Conservation (phyloP, 2,329 filamentous ascomycete species). For the Colletotrichum horii region DNA sequence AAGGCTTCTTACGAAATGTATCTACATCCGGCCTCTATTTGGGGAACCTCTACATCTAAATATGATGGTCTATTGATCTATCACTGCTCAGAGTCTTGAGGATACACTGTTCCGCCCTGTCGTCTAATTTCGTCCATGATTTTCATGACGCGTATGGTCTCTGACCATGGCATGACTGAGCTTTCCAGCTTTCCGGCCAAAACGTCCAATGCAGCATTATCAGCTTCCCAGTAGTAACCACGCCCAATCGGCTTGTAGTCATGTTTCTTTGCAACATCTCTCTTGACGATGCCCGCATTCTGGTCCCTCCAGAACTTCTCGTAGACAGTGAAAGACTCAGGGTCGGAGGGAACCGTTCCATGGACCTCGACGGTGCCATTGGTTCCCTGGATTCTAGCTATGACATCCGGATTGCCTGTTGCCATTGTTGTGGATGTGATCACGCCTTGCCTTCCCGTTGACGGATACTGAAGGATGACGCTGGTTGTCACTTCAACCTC, state of each 20-base stretch:
- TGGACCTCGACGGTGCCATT: conserved; percentile 39
- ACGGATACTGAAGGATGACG: conserved; percentile 42
- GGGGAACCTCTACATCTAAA: neutral
- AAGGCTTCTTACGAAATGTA: accelerated
- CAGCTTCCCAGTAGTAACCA: conserved; percentile 51
- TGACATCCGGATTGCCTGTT: conserved; percentile 24
- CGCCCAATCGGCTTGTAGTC: conserved; percentile 36
- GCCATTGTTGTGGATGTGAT: conserved; percentile 41
- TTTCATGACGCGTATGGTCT: conserved; percentile 50
- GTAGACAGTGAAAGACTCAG: conserved; percentile 39
- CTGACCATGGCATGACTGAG: conserved; percentile 47
- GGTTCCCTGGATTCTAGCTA: conserved; percentile 45
- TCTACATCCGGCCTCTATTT: neutral
- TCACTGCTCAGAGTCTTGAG: conserved; percentile 25
- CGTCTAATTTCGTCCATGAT: conserved; percentile 51
- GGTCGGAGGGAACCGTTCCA: conserved; percentile 35
- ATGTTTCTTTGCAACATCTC: conserved; percentile 34
- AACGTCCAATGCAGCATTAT: conserved; percentile 46
- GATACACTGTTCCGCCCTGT: conserved; percentile 34
- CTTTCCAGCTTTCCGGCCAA: conserved; percentile 41
- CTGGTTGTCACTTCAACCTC: conserved; percentile 39
- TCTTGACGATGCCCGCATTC: conserved; percentile 24
- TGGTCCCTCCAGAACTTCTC: conserved; percentile 12
- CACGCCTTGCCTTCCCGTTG: conserved; percentile 43
- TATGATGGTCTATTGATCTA: too few relatives aligned